These are phyloP conservation scores for Blastocystis sp. DNA, from an alignment of 352 stramenopile species.

Conservation along the genomic window DNA sequence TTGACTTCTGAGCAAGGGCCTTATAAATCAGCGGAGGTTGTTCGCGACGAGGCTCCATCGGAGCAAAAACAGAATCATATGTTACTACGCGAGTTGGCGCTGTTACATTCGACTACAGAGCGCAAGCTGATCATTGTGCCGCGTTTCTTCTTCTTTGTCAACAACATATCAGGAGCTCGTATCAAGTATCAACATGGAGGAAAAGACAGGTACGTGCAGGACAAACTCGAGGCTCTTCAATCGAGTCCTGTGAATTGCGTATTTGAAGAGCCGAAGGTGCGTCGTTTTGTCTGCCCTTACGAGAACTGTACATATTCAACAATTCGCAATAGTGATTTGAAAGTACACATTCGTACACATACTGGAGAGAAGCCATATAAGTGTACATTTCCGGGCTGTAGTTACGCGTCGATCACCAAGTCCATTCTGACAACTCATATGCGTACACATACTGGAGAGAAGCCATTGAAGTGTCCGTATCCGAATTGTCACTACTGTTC, in stretches of 20 bases:
- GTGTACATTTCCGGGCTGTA: constrained; percentile 46
- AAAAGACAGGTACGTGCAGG: not conserved
- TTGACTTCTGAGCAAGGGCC: not conserved
- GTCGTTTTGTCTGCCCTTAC: constrained; percentile 38
- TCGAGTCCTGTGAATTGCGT: constrained; percentile 42
- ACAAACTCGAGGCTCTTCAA: constrained; percentile 16
- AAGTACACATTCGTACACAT: constrained; percentile 54
- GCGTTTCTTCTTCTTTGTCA: constrained; percentile 53
- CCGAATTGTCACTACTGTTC: constrained; percentile 43
- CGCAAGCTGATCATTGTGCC: constrained; percentile 46
- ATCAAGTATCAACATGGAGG: constrained; percentile 51
- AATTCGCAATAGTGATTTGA: constrained; percentile 47
- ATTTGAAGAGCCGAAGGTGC: constrained; percentile 41
- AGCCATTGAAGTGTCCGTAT: constrained; percentile 46
- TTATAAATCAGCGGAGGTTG: not conserved
- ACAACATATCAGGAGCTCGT: constrained; percentile 33
- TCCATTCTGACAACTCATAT: constrained; percentile 38
- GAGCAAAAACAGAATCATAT: constrained; percentile 44
- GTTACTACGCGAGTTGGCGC: constrained; percentile 1
- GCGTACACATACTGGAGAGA: constrained; percentile 50
- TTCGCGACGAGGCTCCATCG: not conserved
- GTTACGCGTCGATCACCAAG: constrained; percentile 51
- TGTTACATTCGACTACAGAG: constrained; percentile 25
- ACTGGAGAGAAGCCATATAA: constrained; percentile 57
- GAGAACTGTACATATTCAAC: constrained; percentile 51